A percentile compares a stretch with the other conserved stretches of the same genome.
These are phyloP conservation scores for Kuraishia piskuri DNA, from an alignment of 805 yeast genomes.

Conservation along the genomic window DNA sequence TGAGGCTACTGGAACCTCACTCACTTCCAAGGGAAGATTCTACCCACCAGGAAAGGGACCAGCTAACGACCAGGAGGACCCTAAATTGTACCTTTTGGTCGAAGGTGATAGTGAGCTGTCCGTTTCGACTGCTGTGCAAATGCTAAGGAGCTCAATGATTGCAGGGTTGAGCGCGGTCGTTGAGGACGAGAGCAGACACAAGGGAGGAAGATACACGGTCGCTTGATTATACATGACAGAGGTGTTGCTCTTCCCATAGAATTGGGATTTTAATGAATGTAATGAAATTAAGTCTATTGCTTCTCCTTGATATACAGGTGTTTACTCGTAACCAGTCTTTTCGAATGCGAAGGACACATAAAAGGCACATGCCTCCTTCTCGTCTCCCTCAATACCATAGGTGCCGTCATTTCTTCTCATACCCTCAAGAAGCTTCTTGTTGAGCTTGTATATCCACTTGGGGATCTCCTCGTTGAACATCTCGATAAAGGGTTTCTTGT, in stretches of 20 bases:
- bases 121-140: conserved; percentile 49
- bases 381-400: conserved; percentile 82
- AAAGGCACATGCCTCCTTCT: conserved; percentile 80
- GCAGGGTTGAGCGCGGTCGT: conserved; percentile 29
- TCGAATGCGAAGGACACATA: conserved; percentile 81
- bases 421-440: conserved; percentile 56
- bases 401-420: conserved; percentile 72
- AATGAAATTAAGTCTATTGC: not conserved
- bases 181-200: conserved; percentile 2
- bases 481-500: conserved; percentile 71
- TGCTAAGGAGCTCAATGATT: conserved; percentile 45
- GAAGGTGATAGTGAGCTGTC: conserved; percentile 62
- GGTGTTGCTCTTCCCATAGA: not conserved
- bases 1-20: conserved; percentile 65
- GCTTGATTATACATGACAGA: not conserved
- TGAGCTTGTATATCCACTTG: conserved; percentile 45
- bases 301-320: not conserved
- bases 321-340: conserved; percentile 21
- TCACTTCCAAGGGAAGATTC: conserved; percentile 75
- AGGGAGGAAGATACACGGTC: conserved; percentile 5
- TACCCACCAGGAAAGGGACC: conserved; percentile 56
- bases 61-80: conserved; percentile 46
- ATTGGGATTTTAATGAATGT: not conserved
- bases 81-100: conserved; percentile 67
- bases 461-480: conserved; percentile 78